A percentile compares a stretch with the other conserved stretches of the same genome.
Conservation (phyloP, 139 green algal genomes). For the Chlorella sp. region DNA sequence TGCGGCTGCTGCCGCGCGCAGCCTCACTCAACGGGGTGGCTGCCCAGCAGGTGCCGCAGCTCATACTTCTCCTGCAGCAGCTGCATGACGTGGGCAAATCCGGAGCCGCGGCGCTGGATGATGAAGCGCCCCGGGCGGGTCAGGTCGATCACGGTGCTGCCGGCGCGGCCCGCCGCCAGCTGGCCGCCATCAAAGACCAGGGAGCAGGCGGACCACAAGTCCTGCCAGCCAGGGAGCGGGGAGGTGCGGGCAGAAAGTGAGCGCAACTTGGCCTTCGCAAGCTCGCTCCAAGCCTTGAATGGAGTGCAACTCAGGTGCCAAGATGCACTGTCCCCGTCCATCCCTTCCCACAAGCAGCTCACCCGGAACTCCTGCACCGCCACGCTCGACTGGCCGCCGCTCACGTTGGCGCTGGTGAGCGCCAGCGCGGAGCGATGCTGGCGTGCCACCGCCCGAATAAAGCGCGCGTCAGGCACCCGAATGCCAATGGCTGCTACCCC, state of each 20-base stretch:
- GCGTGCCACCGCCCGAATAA: constrained; percentile 62
- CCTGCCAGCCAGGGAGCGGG: background rate
- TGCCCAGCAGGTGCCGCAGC: constrained; percentile 19
- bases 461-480: constrained; percentile 70
- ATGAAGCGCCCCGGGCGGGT: constrained; percentile 40
- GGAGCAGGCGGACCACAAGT: constrained; percentile 69
- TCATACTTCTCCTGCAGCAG: constrained; percentile 39
- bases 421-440: constrained; percentile 59
- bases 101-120: constrained; percentile 56
- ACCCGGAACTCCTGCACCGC: constrained; percentile 61
- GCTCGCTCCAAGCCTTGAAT: too few species aligned
- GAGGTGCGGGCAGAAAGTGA: background rate
- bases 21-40: too few species aligned
- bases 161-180: constrained; percentile 44
- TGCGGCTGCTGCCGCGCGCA: too few species aligned
- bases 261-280: too few species aligned
- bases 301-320: too few species aligned
- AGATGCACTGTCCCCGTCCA: too few species aligned
- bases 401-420: constrained; percentile 78
- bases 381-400: constrained; percentile 54
- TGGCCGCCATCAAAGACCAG: constrained; percentile 73
- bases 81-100: constrained; percentile 15
- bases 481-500: constrained; percentile 59
- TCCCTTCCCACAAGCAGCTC: background rate
- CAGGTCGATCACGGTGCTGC: constrained; percentile 83